A percentile compares a stretch with the other conserved stretches of the same genome.
phyloP scores from a whole-genome alignment of 805 yeast species.

The Brettanomyces naardenensis region DNA sequence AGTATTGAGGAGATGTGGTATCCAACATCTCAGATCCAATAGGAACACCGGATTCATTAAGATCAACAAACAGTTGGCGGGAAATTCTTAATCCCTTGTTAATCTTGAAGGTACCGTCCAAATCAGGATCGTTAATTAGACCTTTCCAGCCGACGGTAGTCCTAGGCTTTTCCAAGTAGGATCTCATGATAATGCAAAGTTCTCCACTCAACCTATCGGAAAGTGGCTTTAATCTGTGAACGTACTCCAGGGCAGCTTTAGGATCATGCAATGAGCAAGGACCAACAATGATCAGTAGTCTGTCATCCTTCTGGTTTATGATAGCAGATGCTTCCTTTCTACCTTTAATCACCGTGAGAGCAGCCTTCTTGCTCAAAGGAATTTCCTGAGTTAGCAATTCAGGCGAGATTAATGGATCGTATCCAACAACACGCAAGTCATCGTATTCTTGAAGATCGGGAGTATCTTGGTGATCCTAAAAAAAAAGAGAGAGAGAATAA shows the following conservation, averaged over 20 bases:
- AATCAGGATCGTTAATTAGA: constrained; percentile 91
- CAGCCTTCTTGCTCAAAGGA: constrained; percentile 49
- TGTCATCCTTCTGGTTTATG: constrained; percentile 69
- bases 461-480: constrained; percentile 17
- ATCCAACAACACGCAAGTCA: constrained; percentile 75
- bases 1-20: constrained; percentile 93
- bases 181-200: constrained; percentile 87
- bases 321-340: constrained; percentile 74
- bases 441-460: constrained; percentile 62
- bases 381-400: constrained; percentile 82
- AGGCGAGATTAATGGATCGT: constrained; percentile 92
- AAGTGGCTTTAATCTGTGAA: constrained; percentile 54
- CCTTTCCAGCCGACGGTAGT: constrained; percentile 99
- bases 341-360: constrained; percentile 63
- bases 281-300: constrained; percentile 82
- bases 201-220: constrained; percentile 69
- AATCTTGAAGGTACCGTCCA: constrained; percentile 86
- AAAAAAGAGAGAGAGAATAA: not conserved
- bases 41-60: constrained; percentile 76
- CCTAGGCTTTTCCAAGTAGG: constrained; percentile 96
- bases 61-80: constrained; percentile 74
- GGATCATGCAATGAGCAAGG: constrained; percentile 97
- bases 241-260: constrained; percentile 83
- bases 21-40: constrained; percentile 98
- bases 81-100: constrained; percentile 89